These are phyloP conservation scores for Beauveria caledonica DNA, from an alignment of 2,329 filamentous ascomycete species.

Conservation along the genomic window DNA sequence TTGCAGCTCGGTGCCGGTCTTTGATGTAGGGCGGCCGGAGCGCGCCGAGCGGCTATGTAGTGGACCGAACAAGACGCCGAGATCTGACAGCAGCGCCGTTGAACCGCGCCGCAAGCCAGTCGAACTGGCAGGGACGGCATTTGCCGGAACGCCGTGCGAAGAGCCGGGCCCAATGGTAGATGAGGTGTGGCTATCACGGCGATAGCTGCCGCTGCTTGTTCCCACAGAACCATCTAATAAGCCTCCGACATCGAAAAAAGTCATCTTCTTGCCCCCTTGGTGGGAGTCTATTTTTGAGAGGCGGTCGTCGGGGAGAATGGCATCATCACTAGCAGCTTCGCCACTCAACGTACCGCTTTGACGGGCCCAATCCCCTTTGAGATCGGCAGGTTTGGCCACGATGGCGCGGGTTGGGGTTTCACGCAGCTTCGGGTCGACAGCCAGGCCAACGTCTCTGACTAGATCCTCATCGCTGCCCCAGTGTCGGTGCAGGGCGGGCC, in stretches of 20 bases:
- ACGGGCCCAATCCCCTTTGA: slow-evolving; percentile 42
- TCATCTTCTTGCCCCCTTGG: slow-evolving; percentile 40
- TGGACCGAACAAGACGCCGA: slow-evolving; percentile 45
- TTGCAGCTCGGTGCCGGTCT: slow-evolving; percentile 35
- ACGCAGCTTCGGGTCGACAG: slow-evolving; percentile 47
- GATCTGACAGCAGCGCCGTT: slow-evolving; percentile 48
- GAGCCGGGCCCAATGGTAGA: slow-evolving; percentile 31
- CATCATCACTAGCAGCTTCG: slow-evolving; percentile 36
- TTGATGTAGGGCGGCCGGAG: slow-evolving; percentile 23
- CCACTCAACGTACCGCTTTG: slow-evolving; percentile 31
- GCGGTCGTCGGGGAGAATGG: slow-evolving; percentile 30
- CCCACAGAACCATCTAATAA: slow-evolving; percentile 47
- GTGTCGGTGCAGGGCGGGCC: slow-evolving; percentile 50
- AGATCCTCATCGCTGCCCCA: slow-evolving; percentile 92
- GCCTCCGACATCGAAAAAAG: slow-evolving; percentile 80
- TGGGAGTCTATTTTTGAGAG: slow-evolving; percentile 20
- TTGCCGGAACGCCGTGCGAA: slow-evolving; percentile 29
- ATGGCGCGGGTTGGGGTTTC: slow-evolving; percentile 19
- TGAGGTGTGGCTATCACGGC: slow-evolving; percentile 35
- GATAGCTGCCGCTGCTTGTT: slow-evolving; percentile 24
- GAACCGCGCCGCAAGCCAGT: slow-evolving; percentile 46
- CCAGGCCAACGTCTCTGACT: slow-evolving; percentile 69
- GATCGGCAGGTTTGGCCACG: slow-evolving; percentile 22
- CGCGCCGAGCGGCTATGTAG: slow-evolving; percentile 21
- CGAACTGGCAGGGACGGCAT: slow-evolving; percentile 35